Conservation (phyloP, 805 yeast genomes). For the Maudiozyma barnettii region DNA sequence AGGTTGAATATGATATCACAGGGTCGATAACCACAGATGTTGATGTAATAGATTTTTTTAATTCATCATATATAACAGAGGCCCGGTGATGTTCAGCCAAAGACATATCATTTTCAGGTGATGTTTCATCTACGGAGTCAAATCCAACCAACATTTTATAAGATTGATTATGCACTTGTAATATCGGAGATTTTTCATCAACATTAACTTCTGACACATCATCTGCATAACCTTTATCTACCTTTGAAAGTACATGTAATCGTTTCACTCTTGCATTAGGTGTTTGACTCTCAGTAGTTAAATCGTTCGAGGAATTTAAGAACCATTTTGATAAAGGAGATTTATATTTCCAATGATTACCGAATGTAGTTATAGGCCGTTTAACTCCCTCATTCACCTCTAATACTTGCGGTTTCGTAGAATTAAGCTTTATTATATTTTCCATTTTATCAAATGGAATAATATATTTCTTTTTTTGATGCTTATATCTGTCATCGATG, state of each 20-base stretch:
- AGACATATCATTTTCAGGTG: not conserved
- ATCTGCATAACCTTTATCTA: constrained; percentile 10
- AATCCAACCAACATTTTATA: not conserved
- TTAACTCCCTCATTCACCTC: not conserved
- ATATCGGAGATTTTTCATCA: constrained; percentile 21
- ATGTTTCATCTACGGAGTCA: not conserved
- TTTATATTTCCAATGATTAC: constrained; percentile 10
- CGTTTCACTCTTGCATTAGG: constrained; percentile 23
- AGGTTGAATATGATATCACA: not conserved
- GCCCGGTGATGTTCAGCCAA: not conserved
- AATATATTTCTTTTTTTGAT: not conserved
- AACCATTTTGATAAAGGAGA: constrained; percentile 30
- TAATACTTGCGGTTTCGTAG: not conserved
- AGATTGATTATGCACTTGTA: constrained; percentile 5
- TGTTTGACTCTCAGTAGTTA: constrained; percentile 14
- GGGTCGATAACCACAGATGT: not conserved
- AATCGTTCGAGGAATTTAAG: constrained; percentile 22
- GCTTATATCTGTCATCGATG: constrained; percentile 1
- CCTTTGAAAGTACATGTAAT: constrained; percentile 17
- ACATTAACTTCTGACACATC: constrained; percentile 4
- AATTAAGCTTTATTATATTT: not conserved
- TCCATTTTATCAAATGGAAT: not conserved
- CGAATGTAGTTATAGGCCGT: not conserved
- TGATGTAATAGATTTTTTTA: constrained; percentile 3
- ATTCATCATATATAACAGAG: constrained; percentile 10